Evolutionary conservation across 495 filamentous ascomycete species (phyloP), one percentile per base, ranked within the genome.

Genomic region (Penicillium paradoxum): DNA sequence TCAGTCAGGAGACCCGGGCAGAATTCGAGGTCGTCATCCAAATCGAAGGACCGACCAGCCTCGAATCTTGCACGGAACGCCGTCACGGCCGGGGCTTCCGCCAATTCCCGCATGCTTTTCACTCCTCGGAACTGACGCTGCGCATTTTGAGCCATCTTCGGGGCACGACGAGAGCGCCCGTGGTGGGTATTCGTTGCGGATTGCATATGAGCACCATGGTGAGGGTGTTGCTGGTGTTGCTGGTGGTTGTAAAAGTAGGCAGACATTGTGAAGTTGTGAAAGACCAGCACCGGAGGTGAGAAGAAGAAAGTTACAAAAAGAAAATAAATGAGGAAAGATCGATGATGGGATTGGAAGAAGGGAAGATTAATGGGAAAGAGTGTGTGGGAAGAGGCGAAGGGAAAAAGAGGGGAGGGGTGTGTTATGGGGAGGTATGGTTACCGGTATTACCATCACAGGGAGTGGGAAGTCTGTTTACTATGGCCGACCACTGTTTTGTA

Each of bases 1-100:
- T 97, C 91, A 21, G 91, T 96, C 76, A 97, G 78, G 57, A 98
- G 80, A 59, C 85, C 83, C 3, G 93, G 93, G 67, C 93, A 97
- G 72, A 98, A 98, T 68, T 96, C 87, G 73, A 97, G 76, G 68
- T 98, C 93, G 66, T 98, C 93, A 60, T 97, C 92, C 59, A 99
- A 77, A 59, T 99, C 93, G 66, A 99, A 99, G 19, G 91, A 96
- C 49, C 90, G 85, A 39, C 87, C 89, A 58, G 91, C 88, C 69
- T 97, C 91, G 66, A 95, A 95, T 64, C 87, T 82, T 36, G 83
- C 80, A 52, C 91, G 87, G 73, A 90, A 96, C 54, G 84, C 83
- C 41, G 79, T 79, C 40, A 91, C 78, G 30, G 84, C 79, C 33
- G 84, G 83, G 41, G 84, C 78, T 63, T 96, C 91, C 60, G 85